Percentiles rank a stretch among this genome's conserved stretches.
Conservation (phyloP, 371 early-diverging fungal genomes). For the Smittium culicis region DNA sequence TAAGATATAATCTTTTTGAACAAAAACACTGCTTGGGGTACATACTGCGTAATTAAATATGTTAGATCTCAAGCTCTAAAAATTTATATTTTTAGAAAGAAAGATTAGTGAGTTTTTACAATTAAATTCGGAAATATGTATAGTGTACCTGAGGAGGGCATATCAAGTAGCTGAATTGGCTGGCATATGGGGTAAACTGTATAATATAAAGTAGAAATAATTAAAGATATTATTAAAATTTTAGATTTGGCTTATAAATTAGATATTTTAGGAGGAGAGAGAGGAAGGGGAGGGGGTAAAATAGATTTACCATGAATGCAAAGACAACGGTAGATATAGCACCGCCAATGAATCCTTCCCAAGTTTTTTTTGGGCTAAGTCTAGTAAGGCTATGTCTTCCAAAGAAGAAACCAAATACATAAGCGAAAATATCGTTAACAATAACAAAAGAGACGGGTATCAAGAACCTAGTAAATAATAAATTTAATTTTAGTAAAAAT, state of each 20-base stretch:
- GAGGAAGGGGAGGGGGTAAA: not conserved
- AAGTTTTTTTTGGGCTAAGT: conserved; percentile 98
- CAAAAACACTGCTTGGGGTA: not conserved
- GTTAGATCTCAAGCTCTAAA: not conserved
- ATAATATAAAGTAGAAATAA: not conserved
- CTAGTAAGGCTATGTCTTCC: conserved; percentile 90
- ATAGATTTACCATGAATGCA: conserved; percentile 71
- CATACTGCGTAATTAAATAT: not conserved
- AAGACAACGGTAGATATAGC: conserved; percentile 74
- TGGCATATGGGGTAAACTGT: conserved; percentile 34
- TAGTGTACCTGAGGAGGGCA: too few species aligned
- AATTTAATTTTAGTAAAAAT: too few species aligned
- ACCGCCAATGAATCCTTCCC: conserved; percentile 97
- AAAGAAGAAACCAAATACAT: conserved; percentile 87
- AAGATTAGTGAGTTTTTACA: not conserved
- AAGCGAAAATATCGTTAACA: conserved; percentile 96
- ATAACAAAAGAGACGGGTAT: conserved; percentile 88
- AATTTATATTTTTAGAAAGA: not conserved
- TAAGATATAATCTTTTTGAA: not conserved
- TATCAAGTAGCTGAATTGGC: not conserved
- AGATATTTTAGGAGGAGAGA: not conserved
- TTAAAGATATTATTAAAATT: not conserved
- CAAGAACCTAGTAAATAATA: conserved; percentile 46
- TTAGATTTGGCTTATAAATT: too few species aligned
- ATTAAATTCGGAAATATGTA: too few species aligned